Base-by-base conservation (phyloP, 257 asterid species). In the Scutellaria galericulata region DNA sequence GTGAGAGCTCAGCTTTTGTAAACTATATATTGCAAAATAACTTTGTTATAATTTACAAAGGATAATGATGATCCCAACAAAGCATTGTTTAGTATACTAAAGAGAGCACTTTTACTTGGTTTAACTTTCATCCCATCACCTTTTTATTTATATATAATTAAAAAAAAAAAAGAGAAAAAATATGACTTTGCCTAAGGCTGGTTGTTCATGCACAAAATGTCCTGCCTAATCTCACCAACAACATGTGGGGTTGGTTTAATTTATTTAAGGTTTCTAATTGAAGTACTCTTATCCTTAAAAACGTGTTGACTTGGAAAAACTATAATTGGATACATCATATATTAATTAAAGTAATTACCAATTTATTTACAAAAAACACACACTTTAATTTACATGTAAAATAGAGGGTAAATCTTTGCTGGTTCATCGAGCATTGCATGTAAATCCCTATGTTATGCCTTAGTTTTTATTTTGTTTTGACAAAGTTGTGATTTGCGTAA, bases 41-140 rank as follows among this genome's bases (percentile, higher is more conserved):
- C 57, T 74, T 77, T 75, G 82, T 74, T 72, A 1, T 31, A 31
- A 31, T 31, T 68, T 76, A 47, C 47, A 40, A 73, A 50, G 15
- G 54, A 11, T 44, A 44, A 7, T 73, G 81, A 68, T 60, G 79
- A 86, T 86, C 90, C 88, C 88, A 75, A 86, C 44, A 69, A 51
- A 31, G 53, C 31, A 72, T 71, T 81, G 71, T 77, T 57, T 78
- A 24, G 27, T 24, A 53, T 72, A 47, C 51, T 65, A 75, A 53
- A 80, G 68, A 68, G 13, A 68, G 27, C 66, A 67, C 77, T 63
- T 37, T 59, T 51, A 63, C 42, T 44, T 75, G 51, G 65, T 77
- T 77, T 75, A 71, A 74, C 79, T 80, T 75, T 42, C 51, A 74
- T 31, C 45, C 62, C 9, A 42, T 56, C 58, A 72, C 71, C 58